phyloP scores from a whole-genome alignment of 805 yeast species.

The Kluyveromyces aestuarii region DNA sequence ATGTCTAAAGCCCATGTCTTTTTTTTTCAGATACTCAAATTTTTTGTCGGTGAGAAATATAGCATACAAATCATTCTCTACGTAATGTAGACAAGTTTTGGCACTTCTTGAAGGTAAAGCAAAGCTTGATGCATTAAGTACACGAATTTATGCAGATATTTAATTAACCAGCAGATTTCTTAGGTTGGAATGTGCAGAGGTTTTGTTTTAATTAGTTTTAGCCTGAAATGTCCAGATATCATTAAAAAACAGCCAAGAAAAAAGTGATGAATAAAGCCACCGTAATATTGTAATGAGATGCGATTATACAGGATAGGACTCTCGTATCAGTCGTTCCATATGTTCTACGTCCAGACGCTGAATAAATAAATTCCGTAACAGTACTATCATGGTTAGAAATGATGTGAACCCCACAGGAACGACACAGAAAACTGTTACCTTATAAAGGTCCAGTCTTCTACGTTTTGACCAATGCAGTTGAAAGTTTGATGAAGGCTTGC shows the following conservation, averaged over 20 bases:
- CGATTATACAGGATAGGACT: neutral
- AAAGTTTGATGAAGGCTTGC: neutral
- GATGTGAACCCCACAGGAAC: constrained; percentile 97
- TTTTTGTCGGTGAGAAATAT: no score
- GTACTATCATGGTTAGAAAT: constrained; percentile 81
- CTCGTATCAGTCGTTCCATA: constrained; percentile 15
- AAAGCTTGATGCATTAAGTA: neutral
- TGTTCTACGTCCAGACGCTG: constrained; percentile 53
- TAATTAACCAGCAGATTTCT: no score
- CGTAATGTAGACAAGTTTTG: neutral
- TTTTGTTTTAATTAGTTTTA: no score
- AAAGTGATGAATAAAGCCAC: neutral
- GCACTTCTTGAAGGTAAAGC: neutral
- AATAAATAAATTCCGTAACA: constrained; percentile 66
- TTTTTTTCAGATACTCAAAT: neutral
- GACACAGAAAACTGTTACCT: constrained; percentile 89
- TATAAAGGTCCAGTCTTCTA: constrained; percentile 77
- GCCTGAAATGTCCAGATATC: no score
- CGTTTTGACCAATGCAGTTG: constrained; percentile 3
- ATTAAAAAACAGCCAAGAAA: neutral
- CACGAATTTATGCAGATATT: neutral
- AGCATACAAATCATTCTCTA: neutral
- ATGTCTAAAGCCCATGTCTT: neutral
- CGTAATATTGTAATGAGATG: neutral
- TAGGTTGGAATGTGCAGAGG: no score